These are phyloP conservation scores for Nitzschia sp. DNA, from an alignment of 108 stramenopile species.

Conservation along the genomic window DNA sequence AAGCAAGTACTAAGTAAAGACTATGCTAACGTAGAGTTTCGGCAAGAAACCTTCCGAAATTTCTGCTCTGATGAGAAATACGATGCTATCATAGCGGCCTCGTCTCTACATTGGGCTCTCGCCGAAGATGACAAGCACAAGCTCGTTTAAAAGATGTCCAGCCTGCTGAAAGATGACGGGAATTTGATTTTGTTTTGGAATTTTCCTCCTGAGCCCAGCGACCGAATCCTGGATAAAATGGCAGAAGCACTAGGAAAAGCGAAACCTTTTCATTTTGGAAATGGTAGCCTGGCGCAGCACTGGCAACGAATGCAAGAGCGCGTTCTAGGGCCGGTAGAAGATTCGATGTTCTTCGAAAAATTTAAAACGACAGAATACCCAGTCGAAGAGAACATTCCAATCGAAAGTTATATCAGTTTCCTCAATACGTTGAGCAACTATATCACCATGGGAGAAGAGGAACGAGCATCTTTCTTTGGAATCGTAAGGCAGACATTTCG, in stretches of 20 bases:
- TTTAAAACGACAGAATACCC: not conserved
- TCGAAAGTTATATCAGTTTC: not conserved
- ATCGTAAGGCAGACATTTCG: not conserved
- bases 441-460: not conserved
- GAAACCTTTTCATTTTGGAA: conserved; percentile 1
- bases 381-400: not conserved
- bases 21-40: not conserved
- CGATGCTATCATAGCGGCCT: conserved; percentile 14
- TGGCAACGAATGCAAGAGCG: not conserved
- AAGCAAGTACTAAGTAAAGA: not conserved
- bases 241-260: not conserved
- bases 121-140: not conserved
- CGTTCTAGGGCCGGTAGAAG: not conserved
- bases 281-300: not conserved
- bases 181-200: conserved; percentile 18
- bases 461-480: not conserved
- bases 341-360: not conserved
- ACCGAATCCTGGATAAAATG: not conserved
- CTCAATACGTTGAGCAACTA: not conserved
- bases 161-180: conserved; percentile 5
- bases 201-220: conserved; percentile 1
- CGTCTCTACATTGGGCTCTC: conserved; percentile 10
- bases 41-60: not conserved
- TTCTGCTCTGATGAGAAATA: not conserved
- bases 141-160: not conserved